Base-by-base conservation (phyloP, 768 basidiomycete genomes). In the Phylloporus arenicola region DNA sequence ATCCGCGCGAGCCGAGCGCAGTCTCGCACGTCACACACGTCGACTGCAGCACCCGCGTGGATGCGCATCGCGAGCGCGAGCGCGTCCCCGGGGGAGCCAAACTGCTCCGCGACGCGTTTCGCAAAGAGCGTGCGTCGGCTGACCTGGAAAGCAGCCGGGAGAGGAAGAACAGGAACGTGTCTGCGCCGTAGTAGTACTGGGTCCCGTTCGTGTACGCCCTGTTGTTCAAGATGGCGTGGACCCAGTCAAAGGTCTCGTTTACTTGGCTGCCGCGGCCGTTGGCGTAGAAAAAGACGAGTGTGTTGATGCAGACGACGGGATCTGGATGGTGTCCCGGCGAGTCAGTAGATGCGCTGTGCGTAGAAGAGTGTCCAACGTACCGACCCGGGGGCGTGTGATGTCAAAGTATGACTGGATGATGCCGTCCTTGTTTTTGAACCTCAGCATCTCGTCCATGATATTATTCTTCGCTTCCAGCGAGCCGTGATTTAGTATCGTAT, bases 391-490 rank as follows among this genome's bases (percentile, higher is more conserved):
- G 31, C 60, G 54, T 4, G 46, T 53, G 16, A 50, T 20, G 35
- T 61, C 61, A 17, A 60, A 62, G 31, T 59, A 63, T 0, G 52
- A 41, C 34, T 59, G 54, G 30, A 63, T 49, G 10, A 61, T 62
- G 7, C 57, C 57, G 11, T 62, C 60, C n/a, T 51, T 43, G 2
- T 49, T 55, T 24, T 40, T 62, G 19, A 62, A 20, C 1, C 47
- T 43, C 42, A 53, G 27, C n/a, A 55, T 60, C 24, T 60, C 56
- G 9, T 62, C 9, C 56, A 62, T 62, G 44, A 62, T 62, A 19
- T 52, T 56, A 34, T 62, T 48, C 38, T 60, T 60, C 14, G 47
- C 53, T 24, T 48, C 60, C 0, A 4, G 33, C 14, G 51, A 56
- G 2, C 53, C 16, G 16, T 59, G 47, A 19, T 48, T 45, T 1